Percentiles rank a stretch among this genome's conserved stretches.
These are phyloP conservation scores for Entophlyctis luteolus DNA, from an alignment of 192 early-diverging fungal genomes.

Conservation along the genomic window DNA sequence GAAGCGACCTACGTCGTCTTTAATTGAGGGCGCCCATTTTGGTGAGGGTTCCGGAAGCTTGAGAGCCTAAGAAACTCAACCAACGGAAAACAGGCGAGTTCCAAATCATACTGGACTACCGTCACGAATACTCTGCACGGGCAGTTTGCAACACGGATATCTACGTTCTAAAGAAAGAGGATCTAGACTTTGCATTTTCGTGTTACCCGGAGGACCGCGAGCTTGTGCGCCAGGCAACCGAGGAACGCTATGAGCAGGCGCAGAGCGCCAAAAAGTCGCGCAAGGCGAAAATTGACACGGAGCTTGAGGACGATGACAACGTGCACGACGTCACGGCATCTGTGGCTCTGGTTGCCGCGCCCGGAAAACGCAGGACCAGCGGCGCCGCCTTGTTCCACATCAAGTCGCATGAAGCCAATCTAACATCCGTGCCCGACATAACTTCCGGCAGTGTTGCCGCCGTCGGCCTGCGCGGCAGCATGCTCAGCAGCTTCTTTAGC, in stretches of 20 bases:
- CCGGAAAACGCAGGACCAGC: too few relatives aligned
- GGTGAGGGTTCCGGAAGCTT: conserved; percentile 20
- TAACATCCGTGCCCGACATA: too few relatives aligned
- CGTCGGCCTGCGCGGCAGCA: too few relatives aligned
- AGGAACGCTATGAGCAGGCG: conserved; percentile 33
- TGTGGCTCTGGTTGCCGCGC: too few relatives aligned
- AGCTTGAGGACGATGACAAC: conserved; percentile 10
- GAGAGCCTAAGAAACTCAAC: too few relatives aligned
- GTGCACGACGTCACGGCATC: too few relatives aligned
- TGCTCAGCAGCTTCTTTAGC: too few relatives aligned
- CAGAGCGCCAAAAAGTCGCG: conserved; percentile 28
- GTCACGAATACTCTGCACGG: conserved; percentile 42
- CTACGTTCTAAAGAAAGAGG: conserved; percentile 42
- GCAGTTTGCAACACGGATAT: conserved; percentile 53
- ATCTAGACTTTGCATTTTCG: conserved; percentile 36
- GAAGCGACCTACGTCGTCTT: conserved; percentile 32
- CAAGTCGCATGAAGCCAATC: too few relatives aligned
- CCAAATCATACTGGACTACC: conserved; percentile 42
- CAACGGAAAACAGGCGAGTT: conserved; percentile 37
- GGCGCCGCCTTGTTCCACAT: too few relatives aligned
- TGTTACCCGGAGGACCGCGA: conserved; percentile 44
- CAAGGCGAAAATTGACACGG: conserved; percentile 12
- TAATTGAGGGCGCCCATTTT: conserved; percentile 49
- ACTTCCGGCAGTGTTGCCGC: too few relatives aligned
- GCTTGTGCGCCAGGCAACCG: conserved; percentile 30